Conservation (phyloP, 1,284 basidiomycete genomes). For the Moesziomyces sp. region DNA sequence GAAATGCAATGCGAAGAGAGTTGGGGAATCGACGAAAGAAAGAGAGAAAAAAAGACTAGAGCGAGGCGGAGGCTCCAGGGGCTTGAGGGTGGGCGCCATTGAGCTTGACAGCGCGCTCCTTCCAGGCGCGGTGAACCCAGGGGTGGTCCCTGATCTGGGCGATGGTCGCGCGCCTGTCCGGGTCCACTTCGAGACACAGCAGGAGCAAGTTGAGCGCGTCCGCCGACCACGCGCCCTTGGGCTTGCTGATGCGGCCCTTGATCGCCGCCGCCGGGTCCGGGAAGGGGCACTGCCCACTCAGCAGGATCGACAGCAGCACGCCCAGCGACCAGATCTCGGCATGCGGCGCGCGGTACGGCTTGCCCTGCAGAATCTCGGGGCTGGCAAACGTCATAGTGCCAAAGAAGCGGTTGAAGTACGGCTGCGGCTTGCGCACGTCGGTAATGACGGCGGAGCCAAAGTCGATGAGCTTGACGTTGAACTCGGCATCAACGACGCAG, state of each 20-base stretch:
- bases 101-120: conserved; percentile 43
- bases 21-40: neutral
- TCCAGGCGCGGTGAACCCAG: conserved; percentile 74
- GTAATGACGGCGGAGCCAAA: conserved; percentile 87
- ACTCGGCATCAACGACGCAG: conserved; percentile 76
- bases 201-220: conserved; percentile 74
- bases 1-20: neutral
- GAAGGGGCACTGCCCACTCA: conserved; percentile 87
- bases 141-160: conserved; percentile 77
- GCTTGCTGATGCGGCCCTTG: conserved; percentile 69
- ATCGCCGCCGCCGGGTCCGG: conserved; percentile 78
- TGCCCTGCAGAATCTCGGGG: conserved; percentile 81
- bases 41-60: conserved; percentile 1
- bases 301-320: conserved; percentile 83
- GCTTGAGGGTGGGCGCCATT: neutral
- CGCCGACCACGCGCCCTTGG: conserved; percentile 52
- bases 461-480: conserved; percentile 85
- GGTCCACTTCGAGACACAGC: conserved; percentile 80
- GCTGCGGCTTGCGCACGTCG: conserved; percentile 75
- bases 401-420: conserved; percentile 73
- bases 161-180: conserved; percentile 76
- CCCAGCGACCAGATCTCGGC: conserved; percentile 94
- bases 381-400: conserved; percentile 65
- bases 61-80: neutral
- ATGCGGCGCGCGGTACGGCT: conserved; percentile 75